Evolutionary conservation across 345 rosid species (phyloP).

Genomic region (Cardiospermum halicacabum): DNA sequence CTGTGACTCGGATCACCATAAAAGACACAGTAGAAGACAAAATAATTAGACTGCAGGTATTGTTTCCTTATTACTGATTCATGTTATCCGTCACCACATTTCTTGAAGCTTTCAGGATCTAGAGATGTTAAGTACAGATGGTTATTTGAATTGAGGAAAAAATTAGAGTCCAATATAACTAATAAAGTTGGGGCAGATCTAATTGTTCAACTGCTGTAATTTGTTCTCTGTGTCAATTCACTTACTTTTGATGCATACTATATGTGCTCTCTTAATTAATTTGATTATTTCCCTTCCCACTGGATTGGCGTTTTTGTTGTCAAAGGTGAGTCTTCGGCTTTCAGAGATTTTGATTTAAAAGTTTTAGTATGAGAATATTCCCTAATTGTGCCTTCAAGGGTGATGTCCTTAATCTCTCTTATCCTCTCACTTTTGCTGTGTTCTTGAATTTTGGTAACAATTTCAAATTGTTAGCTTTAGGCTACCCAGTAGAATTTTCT

Average conservation of each 20-base stretch:
- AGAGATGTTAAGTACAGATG: not conserved
- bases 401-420: not conserved
- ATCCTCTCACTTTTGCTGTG: not conserved
- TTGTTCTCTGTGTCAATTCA: not conserved
- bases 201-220: not conserved
- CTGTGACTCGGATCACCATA: conserved; percentile 80
- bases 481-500: not conserved
- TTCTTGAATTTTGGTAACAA: not conserved
- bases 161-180: not conserved
- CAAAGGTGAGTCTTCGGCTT: not conserved
- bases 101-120: not conserved
- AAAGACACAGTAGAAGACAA: conserved; percentile 85
- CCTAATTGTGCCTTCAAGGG: not conserved
- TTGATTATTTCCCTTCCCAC: not conserved
- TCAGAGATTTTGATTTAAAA: not conserved
- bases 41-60: conserved; percentile 85
- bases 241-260: not conserved
- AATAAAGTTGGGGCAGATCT: not conserved
- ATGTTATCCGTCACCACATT: not conserved
- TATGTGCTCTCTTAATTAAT: not conserved
- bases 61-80: conserved; percentile 2
- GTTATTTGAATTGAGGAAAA: not conserved
- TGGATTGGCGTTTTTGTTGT: not conserved
- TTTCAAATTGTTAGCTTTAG: not conserved
- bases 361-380: not conserved